Evolutionary conservation across 441 rosid species (phyloP).

Genomic region (Rhodomyrtus psidioides): DNA sequence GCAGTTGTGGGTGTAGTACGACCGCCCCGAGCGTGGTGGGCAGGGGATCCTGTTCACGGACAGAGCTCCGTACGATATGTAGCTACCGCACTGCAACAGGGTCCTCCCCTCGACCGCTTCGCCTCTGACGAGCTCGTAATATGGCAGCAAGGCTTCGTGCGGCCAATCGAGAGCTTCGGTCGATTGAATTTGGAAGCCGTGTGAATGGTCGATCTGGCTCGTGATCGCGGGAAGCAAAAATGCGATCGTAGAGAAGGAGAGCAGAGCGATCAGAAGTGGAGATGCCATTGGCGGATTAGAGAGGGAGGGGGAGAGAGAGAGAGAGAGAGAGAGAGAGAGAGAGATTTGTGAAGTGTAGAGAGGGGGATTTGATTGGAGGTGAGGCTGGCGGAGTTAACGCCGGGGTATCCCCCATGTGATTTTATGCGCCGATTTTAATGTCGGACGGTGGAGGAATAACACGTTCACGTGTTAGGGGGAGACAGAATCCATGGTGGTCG

Average conservation of each 20-base stretch:
- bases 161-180: neutral
- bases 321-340: neutral
- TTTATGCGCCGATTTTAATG: neutral
- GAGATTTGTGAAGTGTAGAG: no score
- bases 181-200: neutral
- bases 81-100: constrained; percentile 41
- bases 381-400: neutral
- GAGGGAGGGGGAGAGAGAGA: neutral
- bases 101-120: constrained; percentile 38
- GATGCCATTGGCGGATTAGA: neutral
- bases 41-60: constrained; percentile 84
- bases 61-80: constrained; percentile 84
- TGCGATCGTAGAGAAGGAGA: neutral
- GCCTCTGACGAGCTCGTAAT: neutral
- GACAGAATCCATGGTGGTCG: neutral
- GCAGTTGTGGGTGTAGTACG: constrained; percentile 79
- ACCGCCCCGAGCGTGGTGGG: constrained; percentile 85
- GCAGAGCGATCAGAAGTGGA: neutral
- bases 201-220: neutral
- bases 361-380: neutral
- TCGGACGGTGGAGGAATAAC: neutral
- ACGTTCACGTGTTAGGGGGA: neutral
- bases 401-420: neutral
- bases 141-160: neutral
- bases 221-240: neutral